phyloP scores from a whole-genome alignment of 2,329 filamentous ascomycete genomes.

The Eurotiales sp. region DNA sequence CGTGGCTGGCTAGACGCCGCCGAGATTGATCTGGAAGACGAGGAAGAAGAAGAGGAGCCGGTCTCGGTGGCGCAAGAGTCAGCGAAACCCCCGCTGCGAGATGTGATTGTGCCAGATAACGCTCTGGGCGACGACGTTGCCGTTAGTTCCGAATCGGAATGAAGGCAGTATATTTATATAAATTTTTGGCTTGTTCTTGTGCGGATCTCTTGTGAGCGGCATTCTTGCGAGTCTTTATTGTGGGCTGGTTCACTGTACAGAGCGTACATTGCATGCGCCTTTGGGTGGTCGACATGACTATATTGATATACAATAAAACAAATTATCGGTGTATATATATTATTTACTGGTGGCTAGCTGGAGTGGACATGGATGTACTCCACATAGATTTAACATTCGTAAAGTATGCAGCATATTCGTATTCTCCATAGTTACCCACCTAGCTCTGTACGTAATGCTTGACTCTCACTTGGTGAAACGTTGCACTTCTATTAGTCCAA shows the following conservation, averaged over 20 bases:
- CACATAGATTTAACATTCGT: no score
- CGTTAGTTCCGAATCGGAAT: slow-evolving; percentile 11
- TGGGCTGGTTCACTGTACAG: slow-evolving; percentile 1
- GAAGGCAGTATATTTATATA: slow-evolving; percentile 1
- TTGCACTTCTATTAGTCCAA: no score
- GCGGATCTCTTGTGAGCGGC: slow-evolving; percentile 3
- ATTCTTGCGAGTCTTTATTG: background rate
- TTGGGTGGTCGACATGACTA: background rate
- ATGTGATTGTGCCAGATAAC: slow-evolving; percentile 1
- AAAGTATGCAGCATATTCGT: no score
- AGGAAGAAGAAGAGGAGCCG: slow-evolving; percentile 1
- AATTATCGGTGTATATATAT: background rate
- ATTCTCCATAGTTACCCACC: no score
- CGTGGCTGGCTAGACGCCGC: slow-evolving; percentile 58
- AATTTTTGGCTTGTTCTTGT: background rate
- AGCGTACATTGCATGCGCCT: background rate
- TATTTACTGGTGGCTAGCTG: no score
- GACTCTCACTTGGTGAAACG: no score
- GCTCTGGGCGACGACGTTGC: slow-evolving; percentile 7
- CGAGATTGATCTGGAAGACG: slow-evolving; percentile 22
- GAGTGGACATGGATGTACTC: no score
- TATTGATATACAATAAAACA: no score
- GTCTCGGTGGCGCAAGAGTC: background rate
- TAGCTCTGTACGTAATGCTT: no score
- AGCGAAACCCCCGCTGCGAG: no score